Percentiles rank a stretch among this genome's conserved stretches.
Conservation (phyloP, 345 rosid species). For the Populus davidiana region DNA sequence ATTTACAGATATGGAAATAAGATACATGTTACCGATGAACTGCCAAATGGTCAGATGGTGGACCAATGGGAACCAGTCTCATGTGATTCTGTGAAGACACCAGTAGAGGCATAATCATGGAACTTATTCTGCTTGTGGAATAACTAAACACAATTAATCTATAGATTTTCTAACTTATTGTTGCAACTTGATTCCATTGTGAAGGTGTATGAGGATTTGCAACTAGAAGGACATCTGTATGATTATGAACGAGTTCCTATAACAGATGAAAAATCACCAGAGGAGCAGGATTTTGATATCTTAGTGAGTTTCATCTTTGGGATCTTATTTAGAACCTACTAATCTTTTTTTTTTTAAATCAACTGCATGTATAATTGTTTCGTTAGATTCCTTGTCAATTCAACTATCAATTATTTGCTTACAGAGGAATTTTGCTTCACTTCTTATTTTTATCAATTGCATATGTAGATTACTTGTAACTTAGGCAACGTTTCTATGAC, state of each 20-base stretch:
- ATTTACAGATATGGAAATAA: slow-evolving; percentile 86
- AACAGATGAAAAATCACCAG: slow-evolving; percentile 95
- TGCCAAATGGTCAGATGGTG: slow-evolving; percentile 97
- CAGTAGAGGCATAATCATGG: slow-evolving; percentile 58
- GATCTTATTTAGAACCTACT: too few relatives aligned
- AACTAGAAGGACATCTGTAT: slow-evolving; percentile 74
- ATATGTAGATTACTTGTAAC: not conserved
- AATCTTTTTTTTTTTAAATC: not conserved
- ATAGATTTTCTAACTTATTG: slow-evolving; percentile 17
- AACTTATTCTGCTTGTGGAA: slow-evolving; percentile 18
- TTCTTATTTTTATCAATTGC: not conserved
- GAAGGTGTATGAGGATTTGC: slow-evolving; percentile 86
- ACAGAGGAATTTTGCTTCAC: not conserved
- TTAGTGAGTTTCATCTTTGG: slow-evolving; percentile 52
- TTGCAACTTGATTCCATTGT: slow-evolving; percentile 21
- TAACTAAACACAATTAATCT: slow-evolving; percentile 7
- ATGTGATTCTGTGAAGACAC: slow-evolving; percentile 81
- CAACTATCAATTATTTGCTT: not conserved
- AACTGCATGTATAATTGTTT: not conserved
- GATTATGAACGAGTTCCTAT: slow-evolving; percentile 95
- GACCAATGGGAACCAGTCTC: slow-evolving; percentile 98
- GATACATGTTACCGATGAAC: slow-evolving; percentile 98
- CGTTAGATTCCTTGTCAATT: not conserved
- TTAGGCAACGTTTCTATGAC: not conserved
- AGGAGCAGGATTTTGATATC: slow-evolving; percentile 85